phyloP scores from a whole-genome alignment of 2,329 filamentous ascomycete genomes.

The Niveomyces coronatus region DNA sequence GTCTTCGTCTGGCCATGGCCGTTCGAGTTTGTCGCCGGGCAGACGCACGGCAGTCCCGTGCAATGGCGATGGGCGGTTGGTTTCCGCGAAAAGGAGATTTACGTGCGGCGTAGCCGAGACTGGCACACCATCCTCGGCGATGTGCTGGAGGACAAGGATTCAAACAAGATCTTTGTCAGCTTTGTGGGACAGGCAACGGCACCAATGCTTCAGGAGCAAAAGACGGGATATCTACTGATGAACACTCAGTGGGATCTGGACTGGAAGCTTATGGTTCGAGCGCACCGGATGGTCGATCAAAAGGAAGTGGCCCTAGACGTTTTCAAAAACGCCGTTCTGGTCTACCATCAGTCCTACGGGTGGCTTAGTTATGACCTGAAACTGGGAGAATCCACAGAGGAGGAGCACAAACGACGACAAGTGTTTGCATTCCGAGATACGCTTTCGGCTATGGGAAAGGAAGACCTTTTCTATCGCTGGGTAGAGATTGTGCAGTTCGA shows the following conservation, averaged over 20 bases:
- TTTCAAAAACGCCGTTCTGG: slow-evolving; percentile 60
- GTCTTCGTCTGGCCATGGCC: slow-evolving; percentile 66
- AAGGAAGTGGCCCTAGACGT: slow-evolving; percentile 51
- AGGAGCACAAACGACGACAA: slow-evolving; percentile 59
- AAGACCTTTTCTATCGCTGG: slow-evolving; percentile 84
- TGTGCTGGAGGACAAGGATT: slow-evolving; percentile 39
- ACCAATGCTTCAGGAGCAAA: slow-evolving; percentile 54
- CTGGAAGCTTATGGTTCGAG: slow-evolving; percentile 68
- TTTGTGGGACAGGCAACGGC: slow-evolving; percentile 60
- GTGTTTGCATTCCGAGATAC: slow-evolving; percentile 73
- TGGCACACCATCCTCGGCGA: slow-evolving; percentile 56
- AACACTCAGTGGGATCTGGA: slow-evolving; percentile 81
- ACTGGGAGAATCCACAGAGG: slow-evolving; percentile 38
- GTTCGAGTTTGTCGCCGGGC: slow-evolving; percentile 57
- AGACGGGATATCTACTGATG: slow-evolving; percentile 83
- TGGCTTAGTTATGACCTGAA: slow-evolving; percentile 55
- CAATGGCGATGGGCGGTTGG: slow-evolving; percentile 65
- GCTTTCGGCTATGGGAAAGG: slow-evolving; percentile 67
- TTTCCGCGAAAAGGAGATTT: slow-evolving; percentile 70
- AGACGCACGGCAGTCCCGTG: slow-evolving; percentile 48
- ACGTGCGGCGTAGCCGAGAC: slow-evolving; percentile 64
- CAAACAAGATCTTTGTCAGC: slow-evolving; percentile 47
- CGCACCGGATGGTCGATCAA: slow-evolving; percentile 57
- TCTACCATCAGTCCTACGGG: slow-evolving; percentile 56
- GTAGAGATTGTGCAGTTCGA: slow-evolving; percentile 89